These are phyloP conservation scores for Dacryopinax primogenitus DNA, from an alignment of 768 basidiomycete species.

Conservation along the genomic window DNA sequence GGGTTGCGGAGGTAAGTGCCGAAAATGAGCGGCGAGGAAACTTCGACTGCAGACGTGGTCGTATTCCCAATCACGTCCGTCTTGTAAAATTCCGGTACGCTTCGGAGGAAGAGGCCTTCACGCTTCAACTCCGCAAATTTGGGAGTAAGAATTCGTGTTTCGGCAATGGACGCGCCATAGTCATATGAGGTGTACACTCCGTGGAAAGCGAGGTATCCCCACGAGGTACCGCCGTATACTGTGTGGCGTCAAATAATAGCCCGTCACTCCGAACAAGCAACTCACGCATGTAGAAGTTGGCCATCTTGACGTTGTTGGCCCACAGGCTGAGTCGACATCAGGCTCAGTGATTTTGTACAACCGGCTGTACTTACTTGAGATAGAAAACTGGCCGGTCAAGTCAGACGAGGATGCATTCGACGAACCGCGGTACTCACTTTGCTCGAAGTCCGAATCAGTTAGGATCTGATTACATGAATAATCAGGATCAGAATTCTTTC, in stretches of 20 bases:
- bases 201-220: constrained; percentile 69
- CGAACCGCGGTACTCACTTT: neutral
- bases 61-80: constrained; percentile 61
- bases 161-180: constrained; percentile 47
- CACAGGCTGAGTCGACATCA: constrained; percentile 35
- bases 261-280: constrained; percentile 20
- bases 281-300: constrained; percentile 77
- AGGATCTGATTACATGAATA: neutral
- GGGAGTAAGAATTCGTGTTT: constrained; percentile 47
- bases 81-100: constrained; percentile 65
- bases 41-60: constrained; percentile 32
- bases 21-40: constrained; percentile 39
- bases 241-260: neutral
- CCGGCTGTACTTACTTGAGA: constrained; percentile 6
- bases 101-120: constrained; percentile 65
- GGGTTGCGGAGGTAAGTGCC: constrained; percentile 56
- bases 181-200: constrained; percentile 52
- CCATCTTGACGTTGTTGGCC: constrained; percentile 69
- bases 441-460: constrained; percentile 5
- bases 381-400: constrained; percentile 54
- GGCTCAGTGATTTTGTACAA: neutral
- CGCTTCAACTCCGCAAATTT: constrained; percentile 71
- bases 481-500: constrained; percentile 38
- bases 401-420: neutral
- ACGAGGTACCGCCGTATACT: constrained; percentile 58